These are phyloP conservation scores for Carex parvula DNA, from an alignment of 176 grass and related monocot species.

Conservation along the genomic window DNA sequence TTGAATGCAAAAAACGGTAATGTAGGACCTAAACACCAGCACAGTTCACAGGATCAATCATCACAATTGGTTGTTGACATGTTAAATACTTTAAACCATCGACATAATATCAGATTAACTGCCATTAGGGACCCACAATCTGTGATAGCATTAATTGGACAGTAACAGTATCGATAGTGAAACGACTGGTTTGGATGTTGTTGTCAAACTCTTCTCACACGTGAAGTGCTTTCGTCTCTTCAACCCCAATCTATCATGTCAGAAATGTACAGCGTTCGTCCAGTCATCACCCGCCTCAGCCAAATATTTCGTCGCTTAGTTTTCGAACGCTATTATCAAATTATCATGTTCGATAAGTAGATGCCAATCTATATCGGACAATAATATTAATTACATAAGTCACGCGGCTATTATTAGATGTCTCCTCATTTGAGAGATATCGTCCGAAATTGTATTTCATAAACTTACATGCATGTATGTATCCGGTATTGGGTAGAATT, in stretches of 20 bases:
- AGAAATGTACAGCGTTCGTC: slow-evolving; percentile 9
- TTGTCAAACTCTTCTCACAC: slow-evolving; percentile 51
- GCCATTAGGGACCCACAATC: neutral
- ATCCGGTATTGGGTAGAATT: neutral
- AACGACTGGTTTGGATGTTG: slow-evolving; percentile 40
- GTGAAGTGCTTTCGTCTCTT: slow-evolving; percentile 34
- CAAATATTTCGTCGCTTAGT: slow-evolving; percentile 4
- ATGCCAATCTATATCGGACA: slow-evolving; percentile 2
- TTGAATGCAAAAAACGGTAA: neutral
- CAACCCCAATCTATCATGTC: neutral
- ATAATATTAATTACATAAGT: neutral
- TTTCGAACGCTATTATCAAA: neutral
- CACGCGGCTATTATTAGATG: neutral
- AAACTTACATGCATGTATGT: neutral
- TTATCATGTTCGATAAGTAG: neutral
- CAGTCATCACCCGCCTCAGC: neutral
- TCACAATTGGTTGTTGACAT: neutral
- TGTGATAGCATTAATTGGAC: neutral
- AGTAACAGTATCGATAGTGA: neutral
- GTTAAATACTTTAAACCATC: neutral
- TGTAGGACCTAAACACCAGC: neutral
- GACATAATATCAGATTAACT: slow-evolving; percentile 5
- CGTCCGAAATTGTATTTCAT: neutral
- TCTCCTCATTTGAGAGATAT: neutral
- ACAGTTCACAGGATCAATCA: neutral